Evolutionary conservation across 2,329 filamentous ascomycete species (phyloP).

Genomic region (Fusarium sp.): DNA sequence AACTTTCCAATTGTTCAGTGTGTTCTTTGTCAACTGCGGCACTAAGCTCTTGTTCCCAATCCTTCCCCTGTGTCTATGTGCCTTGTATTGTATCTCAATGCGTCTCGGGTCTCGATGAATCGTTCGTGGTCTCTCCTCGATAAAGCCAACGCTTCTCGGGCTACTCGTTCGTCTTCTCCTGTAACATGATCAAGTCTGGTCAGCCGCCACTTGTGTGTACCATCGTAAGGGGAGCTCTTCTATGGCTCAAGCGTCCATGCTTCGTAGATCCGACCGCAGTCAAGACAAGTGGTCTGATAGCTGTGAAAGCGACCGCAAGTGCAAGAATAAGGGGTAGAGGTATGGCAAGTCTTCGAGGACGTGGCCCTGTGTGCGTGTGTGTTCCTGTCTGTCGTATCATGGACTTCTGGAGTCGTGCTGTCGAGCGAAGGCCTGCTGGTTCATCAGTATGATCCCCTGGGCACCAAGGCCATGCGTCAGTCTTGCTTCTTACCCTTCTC

Average conservation of each 20-base stretch:
- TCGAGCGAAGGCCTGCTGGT: background rate
- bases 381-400: background rate
- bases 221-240: rapidly evolving
- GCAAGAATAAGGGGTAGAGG: background rate
- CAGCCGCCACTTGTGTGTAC: background rate
- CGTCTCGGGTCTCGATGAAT: background rate
- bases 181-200: background rate
- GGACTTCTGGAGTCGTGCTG: background rate
- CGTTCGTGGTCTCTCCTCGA: background rate
- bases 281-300: background rate
- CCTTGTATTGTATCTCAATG: background rate
- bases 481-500: background rate
- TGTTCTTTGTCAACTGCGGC: background rate
- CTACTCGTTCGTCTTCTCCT: background rate
- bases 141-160: no score
- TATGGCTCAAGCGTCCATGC: background rate
- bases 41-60: rapidly evolving
- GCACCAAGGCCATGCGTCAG: no score
- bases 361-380: background rate
- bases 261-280: background rate
- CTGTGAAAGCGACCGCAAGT: background rate
- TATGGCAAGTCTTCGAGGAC: background rate
- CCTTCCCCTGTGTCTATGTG: no score
- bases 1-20: background rate
- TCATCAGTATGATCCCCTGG: rapidly evolving